Conservation (phyloP, 306 rosid genomes). For the Trifolium subterraneum region DNA sequence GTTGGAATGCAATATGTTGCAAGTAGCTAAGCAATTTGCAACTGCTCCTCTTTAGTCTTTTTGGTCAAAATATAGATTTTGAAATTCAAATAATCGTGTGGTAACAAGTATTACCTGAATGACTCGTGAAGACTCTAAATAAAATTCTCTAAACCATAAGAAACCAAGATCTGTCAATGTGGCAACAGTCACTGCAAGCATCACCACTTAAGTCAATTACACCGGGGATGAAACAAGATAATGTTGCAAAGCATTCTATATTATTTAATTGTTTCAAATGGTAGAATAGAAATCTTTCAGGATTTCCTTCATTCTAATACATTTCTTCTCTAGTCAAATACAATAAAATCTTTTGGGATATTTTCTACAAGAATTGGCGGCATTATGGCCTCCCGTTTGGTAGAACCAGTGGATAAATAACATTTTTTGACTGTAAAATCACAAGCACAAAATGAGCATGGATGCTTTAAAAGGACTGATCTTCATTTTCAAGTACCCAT, state of each 20-base stretch:
- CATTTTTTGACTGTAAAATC: constrained; percentile 20
- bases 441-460: constrained; percentile 13
- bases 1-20: constrained; percentile 42
- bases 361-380: constrained; percentile 10
- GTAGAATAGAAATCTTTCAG: constrained; percentile 20
- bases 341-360: constrained; percentile 21
- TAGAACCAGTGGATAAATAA: constrained; percentile 18
- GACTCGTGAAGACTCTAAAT: constrained; percentile 96
- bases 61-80: constrained; percentile 20
- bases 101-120: constrained; percentile 71
- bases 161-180: constrained; percentile 94
- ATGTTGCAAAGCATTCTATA: constrained; percentile 40
- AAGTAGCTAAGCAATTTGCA: constrained; percentile 17
- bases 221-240: constrained; percentile 36
- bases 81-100: constrained; percentile 32
- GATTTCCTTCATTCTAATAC: constrained; percentile 22
- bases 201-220: constrained; percentile 39
- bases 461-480: constrained; percentile 27
- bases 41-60: constrained; percentile 25
- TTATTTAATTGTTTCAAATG: constrained; percentile 35
- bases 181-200: constrained; percentile 79
- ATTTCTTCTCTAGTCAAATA: constrained; percentile 4
- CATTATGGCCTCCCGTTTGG: constrained; percentile 13
- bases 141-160: constrained; percentile 98
- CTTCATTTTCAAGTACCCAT: constrained; percentile 9